Base-by-base conservation (phyloP, 768 basidiomycete genomes). In the Lenzites betulinus region DNA sequence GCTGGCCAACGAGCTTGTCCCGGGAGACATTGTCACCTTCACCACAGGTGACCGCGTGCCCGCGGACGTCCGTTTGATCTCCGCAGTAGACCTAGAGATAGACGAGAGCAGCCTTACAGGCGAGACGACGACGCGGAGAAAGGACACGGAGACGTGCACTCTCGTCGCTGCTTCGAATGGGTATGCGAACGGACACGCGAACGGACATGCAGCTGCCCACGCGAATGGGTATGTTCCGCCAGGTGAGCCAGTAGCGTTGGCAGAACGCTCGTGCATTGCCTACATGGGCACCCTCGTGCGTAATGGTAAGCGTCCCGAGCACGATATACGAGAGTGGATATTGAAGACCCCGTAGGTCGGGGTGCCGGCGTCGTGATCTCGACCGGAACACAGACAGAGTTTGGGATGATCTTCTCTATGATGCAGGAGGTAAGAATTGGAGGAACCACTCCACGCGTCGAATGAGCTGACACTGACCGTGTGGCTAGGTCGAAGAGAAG, bases 201-300 rank as follows among this genome's bases (percentile, higher is more conserved):
- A 64, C 16, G 68, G 69, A 22, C 39, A 52, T 20, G 65, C 43
- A 49, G 55, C n/a, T n/a, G n/a, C n/a, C n/a, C n/a, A 62, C 51
- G 54, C 30, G 2, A 53, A 64, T 13, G 68, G 69, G 22, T 44
- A 50, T 20, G 65, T 43, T 44, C 54, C 25, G 1, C 79, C 76
- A 1, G 72, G 64, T 20, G 74, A 72, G 60, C 68, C 70, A 71
- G 71, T 83, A 7, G 82, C 90, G 18, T 79, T 98, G 25, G 92
- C 92, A 2, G 95, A 98, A 63, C 78, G 95, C 65, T 83, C 80
- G 7, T 95, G 92, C 68, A 86, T 97, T 39, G 96, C 87, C 7
- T 95, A 94, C 69, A 97, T 98, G 96, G 95, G 95, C 7, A 98
- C 95, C 2, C 74, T 98, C 46, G 94, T 98, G 6, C 80, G 94